Conservation (phyloP, 495 filamentous ascomycete genomes). For the Xylaria palmicola region DNA sequence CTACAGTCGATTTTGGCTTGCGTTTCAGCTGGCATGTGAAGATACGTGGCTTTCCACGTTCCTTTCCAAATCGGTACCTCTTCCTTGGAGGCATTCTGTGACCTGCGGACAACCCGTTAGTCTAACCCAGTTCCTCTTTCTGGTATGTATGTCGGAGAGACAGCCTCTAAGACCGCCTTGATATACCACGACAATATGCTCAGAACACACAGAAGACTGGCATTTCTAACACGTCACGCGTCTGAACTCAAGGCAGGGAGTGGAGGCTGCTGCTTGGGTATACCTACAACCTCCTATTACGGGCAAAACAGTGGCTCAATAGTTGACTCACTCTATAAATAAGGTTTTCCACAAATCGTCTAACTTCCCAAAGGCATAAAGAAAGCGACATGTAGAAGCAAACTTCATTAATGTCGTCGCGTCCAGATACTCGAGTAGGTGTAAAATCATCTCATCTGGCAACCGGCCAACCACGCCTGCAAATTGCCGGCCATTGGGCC, state of each 20-base stretch:
- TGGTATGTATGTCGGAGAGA: not conserved
- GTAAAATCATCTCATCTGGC: conserved; percentile 79
- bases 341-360: conserved; percentile 92
- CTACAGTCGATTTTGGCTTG: conserved; percentile 62
- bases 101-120: conserved; percentile 22
- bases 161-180: not conserved
- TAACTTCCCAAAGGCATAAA: conserved; percentile 80
- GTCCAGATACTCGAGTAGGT: conserved; percentile 75
- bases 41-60: conserved; percentile 80
- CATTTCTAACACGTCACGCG: not conserved
- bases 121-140: conserved; percentile 20
- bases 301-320: conserved; percentile 1
- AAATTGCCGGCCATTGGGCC: conserved; percentile 61
- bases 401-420: conserved; percentile 58
- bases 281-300: not conserved
- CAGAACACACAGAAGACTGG: not conserved
- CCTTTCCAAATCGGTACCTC: conserved; percentile 67
- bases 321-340: conserved; percentile 74
- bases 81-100: conserved; percentile 2
- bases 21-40: conserved; percentile 56
- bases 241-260: not conserved
- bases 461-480: conserved; percentile 63
- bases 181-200: not conserved
- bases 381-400: conserved; percentile 81
- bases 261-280: not conserved